Evolutionary conservation across 1,284 basidiomycete genomes (phyloP).

Genomic region (Naganishia sp.): DNA sequence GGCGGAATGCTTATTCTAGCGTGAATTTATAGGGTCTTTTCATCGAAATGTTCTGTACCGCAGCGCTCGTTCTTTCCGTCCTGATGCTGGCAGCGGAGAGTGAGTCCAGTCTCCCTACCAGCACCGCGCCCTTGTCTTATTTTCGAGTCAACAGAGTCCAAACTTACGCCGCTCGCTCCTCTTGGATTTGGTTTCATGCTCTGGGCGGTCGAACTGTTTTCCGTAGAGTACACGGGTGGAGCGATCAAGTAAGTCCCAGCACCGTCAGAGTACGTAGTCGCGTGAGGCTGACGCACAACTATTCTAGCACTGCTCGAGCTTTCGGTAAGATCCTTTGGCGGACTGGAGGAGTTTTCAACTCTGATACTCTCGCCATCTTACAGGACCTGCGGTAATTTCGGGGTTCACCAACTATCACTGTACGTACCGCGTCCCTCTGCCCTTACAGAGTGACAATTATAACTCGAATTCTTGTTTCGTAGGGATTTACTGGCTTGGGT

Average conservation of each 20-base stretch:
- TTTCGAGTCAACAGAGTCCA: constrained; percentile 33
- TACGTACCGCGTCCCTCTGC: constrained; percentile 47
- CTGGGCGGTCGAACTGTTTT: constrained; percentile 66
- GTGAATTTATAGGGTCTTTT: constrained; percentile 58
- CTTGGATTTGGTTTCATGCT: constrained; percentile 71
- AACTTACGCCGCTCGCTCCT: constrained; percentile 70
- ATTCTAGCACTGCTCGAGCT: constrained; percentile 70
- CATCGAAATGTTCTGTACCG: constrained; percentile 72
- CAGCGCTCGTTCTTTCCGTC: constrained; percentile 57
- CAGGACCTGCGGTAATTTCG: constrained; percentile 63
- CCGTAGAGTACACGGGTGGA: constrained; percentile 46
- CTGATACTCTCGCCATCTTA: not conserved
- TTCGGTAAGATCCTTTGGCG: constrained; percentile 58
- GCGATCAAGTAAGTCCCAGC: constrained; percentile 45
- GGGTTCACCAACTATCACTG: constrained; percentile 64
- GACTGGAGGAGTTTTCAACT: not conserved
- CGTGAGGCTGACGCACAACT: constrained; percentile 57
- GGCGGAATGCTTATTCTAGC: constrained; percentile 25
- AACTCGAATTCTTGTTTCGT: not conserved
- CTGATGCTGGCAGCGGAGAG: constrained; percentile 64
- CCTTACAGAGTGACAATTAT: not conserved
- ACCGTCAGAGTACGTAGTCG: not conserved
- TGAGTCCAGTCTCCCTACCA: constrained; percentile 33
- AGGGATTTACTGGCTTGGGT: constrained; percentile 23
- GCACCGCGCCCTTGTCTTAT: constrained; percentile 8